Evolutionary conservation across 176 grass and related monocot genomes (phyloP).

Genomic region (Oryza meridionalis): DNA sequence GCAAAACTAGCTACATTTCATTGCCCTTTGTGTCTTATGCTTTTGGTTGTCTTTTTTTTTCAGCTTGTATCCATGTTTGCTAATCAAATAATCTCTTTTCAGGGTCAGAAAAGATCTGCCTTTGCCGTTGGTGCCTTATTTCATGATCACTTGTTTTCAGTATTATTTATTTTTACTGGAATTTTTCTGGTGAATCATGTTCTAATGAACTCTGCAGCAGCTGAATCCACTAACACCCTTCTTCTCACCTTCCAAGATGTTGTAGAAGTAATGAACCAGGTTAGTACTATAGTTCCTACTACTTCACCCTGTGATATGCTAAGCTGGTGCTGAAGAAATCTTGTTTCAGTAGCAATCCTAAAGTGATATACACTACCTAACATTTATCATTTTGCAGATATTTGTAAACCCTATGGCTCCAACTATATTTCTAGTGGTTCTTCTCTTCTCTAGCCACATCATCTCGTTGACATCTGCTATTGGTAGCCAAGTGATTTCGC

Average conservation of each 20-base stretch:
- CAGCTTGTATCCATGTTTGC: slow-evolving; percentile 13
- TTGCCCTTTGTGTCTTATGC: slow-evolving; percentile 1
- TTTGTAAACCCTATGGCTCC: slow-evolving; percentile 81
- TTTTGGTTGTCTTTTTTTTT: slow-evolving; percentile 6
- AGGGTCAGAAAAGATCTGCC: slow-evolving; percentile 71
- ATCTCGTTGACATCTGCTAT: slow-evolving; percentile 76
- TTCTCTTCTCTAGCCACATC: slow-evolving; percentile 92
- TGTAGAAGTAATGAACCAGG: slow-evolving; percentile 96
- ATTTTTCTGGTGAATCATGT: slow-evolving; percentile 95
- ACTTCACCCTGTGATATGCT: background rate
- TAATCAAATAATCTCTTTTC: slow-evolving; percentile 58
- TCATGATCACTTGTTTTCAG: slow-evolving; percentile 93
- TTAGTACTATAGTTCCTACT: slow-evolving; percentile 40
- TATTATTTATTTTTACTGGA: slow-evolving; percentile 91
- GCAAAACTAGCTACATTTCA: background rate
- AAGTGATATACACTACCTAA: slow-evolving; percentile 3
- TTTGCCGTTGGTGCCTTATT: slow-evolving; percentile 69
- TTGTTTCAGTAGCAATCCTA: slow-evolving; percentile 25
- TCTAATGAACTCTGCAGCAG: slow-evolving; percentile 88
- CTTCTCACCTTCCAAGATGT: slow-evolving; percentile 85
- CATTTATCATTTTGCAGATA: slow-evolving; percentile 60
- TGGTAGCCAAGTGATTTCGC: slow-evolving; percentile 69
- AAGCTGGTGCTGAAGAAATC: slow-evolving; percentile 14
- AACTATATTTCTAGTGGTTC: slow-evolving; percentile 78
- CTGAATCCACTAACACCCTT: slow-evolving; percentile 74